A percentile compares a stretch with the other conserved stretches of the same genome.
phyloP scores from a whole-genome alignment of 75 land plant genomes.

The Pinus taeda region DNA sequence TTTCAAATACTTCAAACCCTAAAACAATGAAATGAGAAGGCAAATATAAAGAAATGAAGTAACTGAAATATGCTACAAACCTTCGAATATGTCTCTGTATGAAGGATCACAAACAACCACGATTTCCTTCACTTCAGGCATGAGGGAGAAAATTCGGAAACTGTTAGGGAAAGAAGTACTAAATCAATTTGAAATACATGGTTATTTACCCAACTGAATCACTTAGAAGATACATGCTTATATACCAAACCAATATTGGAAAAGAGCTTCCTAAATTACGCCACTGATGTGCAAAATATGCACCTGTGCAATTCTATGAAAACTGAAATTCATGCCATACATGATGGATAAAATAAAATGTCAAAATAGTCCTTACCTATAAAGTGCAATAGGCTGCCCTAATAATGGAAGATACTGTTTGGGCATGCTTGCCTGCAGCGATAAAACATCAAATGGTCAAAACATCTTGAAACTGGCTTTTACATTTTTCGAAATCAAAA shows the following conservation, averaged over 20 bases:
- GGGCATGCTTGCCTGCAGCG: slow-evolving; percentile 86
- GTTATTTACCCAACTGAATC: background rate
- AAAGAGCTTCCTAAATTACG: background rate
- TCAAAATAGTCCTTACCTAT: slow-evolving; percentile 55
- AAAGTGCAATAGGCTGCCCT: slow-evolving; percentile 91
- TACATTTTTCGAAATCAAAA: background rate
- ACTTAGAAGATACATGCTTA: background rate
- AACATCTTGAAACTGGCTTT: background rate
- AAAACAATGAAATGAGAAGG: background rate
- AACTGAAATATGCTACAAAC: slow-evolving; percentile 26
- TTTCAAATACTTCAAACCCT: background rate
- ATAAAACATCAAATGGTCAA: background rate
- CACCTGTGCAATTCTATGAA: background rate
- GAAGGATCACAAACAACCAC: slow-evolving; percentile 99
- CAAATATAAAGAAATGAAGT: background rate
- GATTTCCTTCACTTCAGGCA: slow-evolving; percentile 87
- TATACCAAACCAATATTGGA: background rate
- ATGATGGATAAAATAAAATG: background rate
- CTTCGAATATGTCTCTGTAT: slow-evolving; percentile 88
- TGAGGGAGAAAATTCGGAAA: slow-evolving; percentile 73
- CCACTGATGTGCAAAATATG: background rate
- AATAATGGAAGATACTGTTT: slow-evolving; percentile 96
- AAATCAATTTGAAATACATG: background rate
- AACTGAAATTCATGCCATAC: background rate
- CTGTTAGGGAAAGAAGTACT: slow-evolving; percentile 36